Base-by-base conservation (phyloP, 257 asterid species). In the Solanum corneliomulleri region DNA sequence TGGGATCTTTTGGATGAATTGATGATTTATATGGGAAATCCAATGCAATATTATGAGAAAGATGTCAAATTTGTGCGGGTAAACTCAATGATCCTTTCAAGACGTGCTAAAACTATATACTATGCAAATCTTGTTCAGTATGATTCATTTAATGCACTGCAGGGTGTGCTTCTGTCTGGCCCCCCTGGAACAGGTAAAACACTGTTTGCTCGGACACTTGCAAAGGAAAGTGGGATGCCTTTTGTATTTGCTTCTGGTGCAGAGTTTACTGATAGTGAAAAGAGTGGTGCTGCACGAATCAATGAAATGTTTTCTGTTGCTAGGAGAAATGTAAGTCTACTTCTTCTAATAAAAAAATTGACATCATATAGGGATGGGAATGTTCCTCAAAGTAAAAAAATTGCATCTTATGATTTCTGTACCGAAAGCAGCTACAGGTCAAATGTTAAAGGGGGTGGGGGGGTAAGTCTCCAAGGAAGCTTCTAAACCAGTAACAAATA, bases 121-220 rank as follows among this genome's bases (percentile, higher is more conserved):
- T 27, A 87, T 70, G 87, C 69, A 87, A 66, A 52, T 58, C 58
- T 87, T 75, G 86, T 68, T 85, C 49, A 47, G 27, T 80, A 31
- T 74, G 52, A 88, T 66, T 88, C 86, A 62, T 80, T 44, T 31
- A 89, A 45, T 86, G 66, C 87, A 35, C 86, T 90, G 85, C 92
- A 97, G 99, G 99, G 99, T 82, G 98, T 97, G 78, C 99, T 97
- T 92, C 94, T 97, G 58, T 93, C 98, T 86, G 99, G 99, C 74
- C 99, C 99, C 60, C 99, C 99, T 66, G 99, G 99, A 89, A 97
- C 99, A 49, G 99, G 99, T 71, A 97, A 97, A 92, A 97, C 99
- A 82, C 98, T 95, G 56, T 95, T 97, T 90, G 99, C 99, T 12
- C 92, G 99, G 81, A 97, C 99, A 82, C 93, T 97, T 86, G 93